Evolutionary conservation across 2,329 filamentous ascomycete species (phyloP).

Genomic region (Coniochaeta sp.): DNA sequence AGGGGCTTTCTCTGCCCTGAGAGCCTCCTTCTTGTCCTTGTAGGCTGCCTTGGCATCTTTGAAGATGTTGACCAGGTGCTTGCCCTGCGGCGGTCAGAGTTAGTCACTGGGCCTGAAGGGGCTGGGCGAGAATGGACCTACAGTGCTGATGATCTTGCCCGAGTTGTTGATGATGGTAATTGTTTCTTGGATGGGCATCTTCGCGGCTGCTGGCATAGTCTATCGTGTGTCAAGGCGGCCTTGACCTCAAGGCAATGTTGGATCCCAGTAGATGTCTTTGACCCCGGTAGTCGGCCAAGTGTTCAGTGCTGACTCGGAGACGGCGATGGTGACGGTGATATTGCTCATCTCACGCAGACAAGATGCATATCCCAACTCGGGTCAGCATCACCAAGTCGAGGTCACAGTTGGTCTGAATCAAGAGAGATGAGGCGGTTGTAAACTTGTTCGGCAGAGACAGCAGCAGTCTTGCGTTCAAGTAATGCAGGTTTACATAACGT

Average conservation of each 20-base stretch:
- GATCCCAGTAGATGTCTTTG: too few relatives aligned
- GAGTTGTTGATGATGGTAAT: conserved; percentile 87
- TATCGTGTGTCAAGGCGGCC: not conserved
- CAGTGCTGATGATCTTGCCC: conserved; percentile 84
- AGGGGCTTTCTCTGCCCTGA: conserved; percentile 56
- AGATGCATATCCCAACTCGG: too few relatives aligned
- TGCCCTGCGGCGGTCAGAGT: conserved; percentile 52
- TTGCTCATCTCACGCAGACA: too few relatives aligned
- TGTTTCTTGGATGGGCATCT: conserved; percentile 54
- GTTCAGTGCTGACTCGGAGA: too few relatives aligned
- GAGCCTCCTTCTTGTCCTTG: conserved; percentile 76
- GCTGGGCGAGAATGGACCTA: conserved; percentile 35
- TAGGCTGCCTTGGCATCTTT: conserved; percentile 88
- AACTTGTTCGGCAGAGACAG: too few relatives aligned
- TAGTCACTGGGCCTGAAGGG: conserved; percentile 1
- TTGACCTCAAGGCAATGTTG: not conserved
- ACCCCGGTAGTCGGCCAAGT: too few relatives aligned
- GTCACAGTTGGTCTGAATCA: too few relatives aligned
- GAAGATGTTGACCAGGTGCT: conserved; percentile 83
- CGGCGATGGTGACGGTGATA: too few relatives aligned
- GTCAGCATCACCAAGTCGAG: too few relatives aligned
- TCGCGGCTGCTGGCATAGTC: conserved; percentile 7
- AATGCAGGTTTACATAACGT: not conserved
- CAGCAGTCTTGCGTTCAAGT: not conserved
- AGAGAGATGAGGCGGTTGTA: too few relatives aligned